Evolutionary conservation across 768 basidiomycete genomes (phyloP), one percentile per base, ranked within the genome.

Genomic region (Dendrothele bispora): DNA sequence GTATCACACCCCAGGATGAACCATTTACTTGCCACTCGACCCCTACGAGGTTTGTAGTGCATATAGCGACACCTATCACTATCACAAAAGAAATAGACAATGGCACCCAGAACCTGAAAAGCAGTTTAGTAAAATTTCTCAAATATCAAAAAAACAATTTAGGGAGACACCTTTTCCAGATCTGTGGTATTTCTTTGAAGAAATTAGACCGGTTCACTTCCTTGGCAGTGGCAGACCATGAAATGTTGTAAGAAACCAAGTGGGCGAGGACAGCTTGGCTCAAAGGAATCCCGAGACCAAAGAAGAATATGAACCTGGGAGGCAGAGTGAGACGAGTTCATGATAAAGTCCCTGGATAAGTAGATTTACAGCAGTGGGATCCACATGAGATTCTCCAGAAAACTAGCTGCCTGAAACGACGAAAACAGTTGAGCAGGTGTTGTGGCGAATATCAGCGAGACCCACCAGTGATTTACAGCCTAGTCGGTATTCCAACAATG

Each of bases 151-250:
- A 62, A n/a, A 68, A 69, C 45, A 70, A 53, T 66, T n/a, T n/a
- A n/a, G n/a, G n/a, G n/a, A 74, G 80, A 63, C 76, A 88, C 60
- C 90, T 75, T 57, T 78, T 82, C 22, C 81, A 68, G 59, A 94
- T 91, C 56, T 85, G 83, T 0, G 92, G 91, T 21, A 93, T 84
- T 65, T 95, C 91, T 58, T 87, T 83, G 75, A 91, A 92, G 70
- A 95, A 92, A 63, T 92, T 93, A 3, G 86, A 88, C 21, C 82
- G 77, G 63, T 91, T 79, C 21, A 93, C 88, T 58, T 91, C 89
- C 68, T 95, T 94, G 66, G 76, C 67, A 25, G 76, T 79, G 17
- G 77, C 77, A 5, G 74, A 72, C 77, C 77, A 78, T 21, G 72
- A 68, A 20, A 79, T 80, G 51, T 79, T 73, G 61, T 76, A 75